Base-by-base conservation (phyloP, 2,329 filamentous ascomycete species). In the Botrytis pseudocinerea region DNA sequence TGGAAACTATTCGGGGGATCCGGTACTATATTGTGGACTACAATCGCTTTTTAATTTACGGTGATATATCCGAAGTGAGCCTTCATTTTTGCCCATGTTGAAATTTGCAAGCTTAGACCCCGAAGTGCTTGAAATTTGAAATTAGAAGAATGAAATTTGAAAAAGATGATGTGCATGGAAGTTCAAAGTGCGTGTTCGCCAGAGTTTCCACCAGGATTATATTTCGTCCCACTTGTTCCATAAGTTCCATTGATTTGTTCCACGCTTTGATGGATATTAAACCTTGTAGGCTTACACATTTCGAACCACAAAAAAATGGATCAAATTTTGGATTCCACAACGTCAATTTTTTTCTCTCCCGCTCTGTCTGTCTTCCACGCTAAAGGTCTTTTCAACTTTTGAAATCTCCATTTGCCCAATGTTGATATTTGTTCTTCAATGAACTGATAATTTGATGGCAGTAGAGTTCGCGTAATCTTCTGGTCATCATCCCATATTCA, bases 21-120 rank as follows among this genome's bases (percentile, higher is more conserved):
- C 38, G 68, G 25, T 61, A 28, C 42, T 62, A 35, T 61, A 61
- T 70, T 69, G 51, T 46, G 65, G 35, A 54, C 65, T 68, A 28
- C 48, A 44, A 59, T 46, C 25, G 16, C 28, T 35, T 46, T 70
- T 61, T 70, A 61, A 70, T 70, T 59, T 46, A 35, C 57, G 40
- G 14, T 66, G 70, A 68, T 72, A 66, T 59, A 68, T 68, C 62
- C 62, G 70, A 71, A 48, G 61, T 64, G 59, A 65, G 60, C 60
- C 12, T 62, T 54, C 42, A 32, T 57, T 70, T 51, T 71, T 28
- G 70, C 70, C 63, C 54, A 68, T 46, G 38, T 71, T 66, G 46
- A 46, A 54, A 40, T 42, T 71, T 60, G 40, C 62, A 72, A 72
- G 70, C 70, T 68, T 46, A 66, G 48, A 46, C 70, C 61, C 25